Evolutionary conservation across 805 yeast genomes (phyloP).

Genomic region (Ogataea philodendri): DNA sequence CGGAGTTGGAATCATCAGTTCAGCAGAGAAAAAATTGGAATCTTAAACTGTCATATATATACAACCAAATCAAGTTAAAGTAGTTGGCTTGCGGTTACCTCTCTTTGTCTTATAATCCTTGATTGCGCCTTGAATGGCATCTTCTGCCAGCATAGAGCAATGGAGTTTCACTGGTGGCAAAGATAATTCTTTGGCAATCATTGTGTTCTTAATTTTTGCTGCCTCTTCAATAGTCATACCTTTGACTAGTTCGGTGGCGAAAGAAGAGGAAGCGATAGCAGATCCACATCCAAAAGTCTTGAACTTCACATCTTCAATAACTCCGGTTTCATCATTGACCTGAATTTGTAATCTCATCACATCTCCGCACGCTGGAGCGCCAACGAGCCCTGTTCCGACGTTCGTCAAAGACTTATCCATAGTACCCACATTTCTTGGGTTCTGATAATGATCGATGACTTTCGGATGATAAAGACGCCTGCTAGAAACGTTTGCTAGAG

Average conservation of each 20-base stretch:
- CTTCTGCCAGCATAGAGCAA: slow-evolving; percentile 98
- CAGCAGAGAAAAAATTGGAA: slow-evolving; percentile 38
- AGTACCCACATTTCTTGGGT: slow-evolving; percentile 96
- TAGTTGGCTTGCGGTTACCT: slow-evolving; percentile 47
- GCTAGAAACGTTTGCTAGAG: slow-evolving; percentile 9
- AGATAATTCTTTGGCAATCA: slow-evolving; percentile 89
- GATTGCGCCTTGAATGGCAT: slow-evolving; percentile 95
- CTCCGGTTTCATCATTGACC: slow-evolving; percentile 86
- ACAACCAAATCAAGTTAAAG: slow-evolving; percentile 22
- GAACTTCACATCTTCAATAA: slow-evolving; percentile 92
- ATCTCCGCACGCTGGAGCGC: slow-evolving; percentile 99
- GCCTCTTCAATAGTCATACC: slow-evolving; percentile 96
- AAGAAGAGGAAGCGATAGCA: slow-evolving; percentile 94
- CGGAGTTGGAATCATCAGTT: slow-evolving; percentile 52
- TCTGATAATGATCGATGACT: slow-evolving; percentile 93
- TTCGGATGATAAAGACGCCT: slow-evolving; percentile 74
- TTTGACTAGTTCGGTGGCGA: slow-evolving; percentile 91
- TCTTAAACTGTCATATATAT: slow-evolving; percentile 7
- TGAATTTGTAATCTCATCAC: slow-evolving; percentile 96
- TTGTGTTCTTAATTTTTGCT: slow-evolving; percentile 85
- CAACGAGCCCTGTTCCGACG: slow-evolving; percentile 97
- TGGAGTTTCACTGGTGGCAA: slow-evolving; percentile 97
- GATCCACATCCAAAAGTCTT: slow-evolving; percentile 99
- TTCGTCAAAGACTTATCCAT: slow-evolving; percentile 69
- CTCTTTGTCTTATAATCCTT: slow-evolving; percentile 92